Evolutionary conservation across 495 filamentous ascomycete species (phyloP), one percentile per base, ranked within the genome.

Genomic region (Talaromyces liani): DNA sequence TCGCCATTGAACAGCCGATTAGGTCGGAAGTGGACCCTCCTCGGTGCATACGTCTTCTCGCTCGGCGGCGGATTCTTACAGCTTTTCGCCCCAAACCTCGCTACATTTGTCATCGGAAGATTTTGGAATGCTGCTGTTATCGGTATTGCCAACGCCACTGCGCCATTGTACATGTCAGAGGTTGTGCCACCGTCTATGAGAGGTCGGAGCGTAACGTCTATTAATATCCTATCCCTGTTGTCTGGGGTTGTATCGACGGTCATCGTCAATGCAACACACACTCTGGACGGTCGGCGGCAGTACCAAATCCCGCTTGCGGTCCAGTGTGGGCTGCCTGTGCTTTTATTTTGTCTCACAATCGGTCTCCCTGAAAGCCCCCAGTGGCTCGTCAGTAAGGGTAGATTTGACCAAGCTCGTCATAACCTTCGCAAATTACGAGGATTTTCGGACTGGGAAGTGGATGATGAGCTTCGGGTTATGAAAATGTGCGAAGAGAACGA

Each of bases 311-410:
- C 75, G 12, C 61, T 77, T 6, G 72, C 71, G 6, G 64, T 77
- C 1, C 75, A 77, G 59, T 73, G 70, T 51, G 73, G 61, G 6
- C 57, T 76, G 18, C 75, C 73, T 0, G 66, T 71, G 0, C 59
- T 76, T 2, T 63, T 77, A 3, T 53, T 75, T 25, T 6, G 66
- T 3, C 51, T 72, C 25, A 77, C 75, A 10, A 54, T 72, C 0
- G 64, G 66, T 67, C 76, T 88, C 61, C 80, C 75, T 16, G 86
- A 90, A 69, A 85, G 81, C 5, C 87, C 87, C 0, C 73, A 85
- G 63, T 90, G 86, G 86, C 81, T 89, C 10, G 74, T 88, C 57
- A 72, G 76, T 45, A 83, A 85, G 65, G 81, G 80, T 33, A 72
- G 73, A 31, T 63, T 75, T 49, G 64, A 72, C 18, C 47, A 70